Base-by-base conservation (phyloP, 1,284 basidiomycete genomes). In the Nidula niveotomentosa region DNA sequence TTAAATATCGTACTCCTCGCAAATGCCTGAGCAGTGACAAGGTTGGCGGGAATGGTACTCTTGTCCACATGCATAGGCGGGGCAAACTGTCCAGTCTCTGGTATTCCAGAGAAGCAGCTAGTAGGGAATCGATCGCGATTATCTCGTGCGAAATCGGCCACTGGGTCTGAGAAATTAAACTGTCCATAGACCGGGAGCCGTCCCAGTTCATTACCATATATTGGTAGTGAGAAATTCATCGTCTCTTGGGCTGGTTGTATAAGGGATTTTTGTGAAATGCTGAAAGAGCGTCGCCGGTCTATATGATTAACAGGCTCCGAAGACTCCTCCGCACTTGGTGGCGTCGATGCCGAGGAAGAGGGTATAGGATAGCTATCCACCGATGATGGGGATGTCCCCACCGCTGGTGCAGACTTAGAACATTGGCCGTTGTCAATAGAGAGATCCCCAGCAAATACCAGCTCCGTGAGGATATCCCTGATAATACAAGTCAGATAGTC, bases 381-480 rank as follows among this genome's bases (percentile, higher is more conserved):
- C 1, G 76, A 12, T 23, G 23, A 2, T 6, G n/a, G 39, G 15
- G 39, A 41, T 41, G 12, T 41, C 5, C 15, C 39, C 15, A 15
- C 69, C 54, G 83, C 84, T 33, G 86, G 75, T 37, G 84, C 84
- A 13, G 87, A 83, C 58, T 90, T 90, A 58, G 81, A 41, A 17
- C 39, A 41, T 78, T 53, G 65, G 75, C 0, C 74, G 61, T 2
- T 69, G 69, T 41, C 12, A 1, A 89, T 70, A 0, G 86, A 85
- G 2, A 89, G 72, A 36, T 89, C 85, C 3, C 86, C 85, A 6
- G 83, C 82, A 8, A 77, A 84, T 1, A 86, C 86, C 1, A 90
- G 73, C 59, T 89, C 86, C 57, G 80, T 85, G 9, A 90, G 67
- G 44, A 90, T 79, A 59, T 90, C 86, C 80, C 85, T 88, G 76